Percentiles rank a stretch among this genome's conserved stretches.
phyloP scores from a whole-genome alignment of 1,284 basidiomycete species.

The Apiotrichum veenhuisii region DNA sequence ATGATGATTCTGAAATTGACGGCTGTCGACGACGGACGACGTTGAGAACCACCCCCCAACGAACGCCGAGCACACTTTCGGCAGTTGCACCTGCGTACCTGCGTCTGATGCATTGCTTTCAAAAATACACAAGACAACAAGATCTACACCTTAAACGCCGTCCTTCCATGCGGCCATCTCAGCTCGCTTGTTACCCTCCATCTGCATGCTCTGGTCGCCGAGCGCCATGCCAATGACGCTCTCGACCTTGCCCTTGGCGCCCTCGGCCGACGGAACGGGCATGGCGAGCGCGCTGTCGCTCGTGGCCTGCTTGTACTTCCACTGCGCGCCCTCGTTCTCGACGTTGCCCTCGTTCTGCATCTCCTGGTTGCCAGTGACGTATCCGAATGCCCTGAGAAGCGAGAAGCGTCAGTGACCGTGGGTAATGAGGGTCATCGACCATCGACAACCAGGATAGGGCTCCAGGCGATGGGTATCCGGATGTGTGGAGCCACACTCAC shows the following conservation, averaged over 20 bases:
- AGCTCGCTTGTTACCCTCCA: constrained; percentile 40
- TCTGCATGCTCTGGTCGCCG: constrained; percentile 44
- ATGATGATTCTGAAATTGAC: no score
- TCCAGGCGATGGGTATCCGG: no score
- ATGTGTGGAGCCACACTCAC: no score
- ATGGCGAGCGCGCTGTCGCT: constrained; percentile 18
- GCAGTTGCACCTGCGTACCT: no score
- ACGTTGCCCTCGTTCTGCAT: constrained; percentile 43
- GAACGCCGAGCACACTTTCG: no score
- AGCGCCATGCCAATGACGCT: constrained; percentile 44
- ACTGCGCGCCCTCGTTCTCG: constrained; percentile 42
- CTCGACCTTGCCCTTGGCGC: constrained; percentile 40
- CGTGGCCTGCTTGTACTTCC: constrained; percentile 39
- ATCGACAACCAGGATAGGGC: no score
- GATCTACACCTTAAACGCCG: constrained; percentile 14
- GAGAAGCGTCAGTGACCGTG: not conserved
- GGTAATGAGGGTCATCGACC: no score
- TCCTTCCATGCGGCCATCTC: constrained; percentile 47
- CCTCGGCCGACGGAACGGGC: constrained; percentile 33
- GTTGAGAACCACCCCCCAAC: no score
- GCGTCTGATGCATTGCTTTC: no score
- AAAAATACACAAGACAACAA: no score
- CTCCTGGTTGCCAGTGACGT: constrained; percentile 44
- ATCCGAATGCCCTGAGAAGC: constrained; percentile 38
- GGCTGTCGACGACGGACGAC: no score